Conservation (phyloP, 1,139 yeast species). For the Lodderomyces pseudojiufengensis region DNA sequence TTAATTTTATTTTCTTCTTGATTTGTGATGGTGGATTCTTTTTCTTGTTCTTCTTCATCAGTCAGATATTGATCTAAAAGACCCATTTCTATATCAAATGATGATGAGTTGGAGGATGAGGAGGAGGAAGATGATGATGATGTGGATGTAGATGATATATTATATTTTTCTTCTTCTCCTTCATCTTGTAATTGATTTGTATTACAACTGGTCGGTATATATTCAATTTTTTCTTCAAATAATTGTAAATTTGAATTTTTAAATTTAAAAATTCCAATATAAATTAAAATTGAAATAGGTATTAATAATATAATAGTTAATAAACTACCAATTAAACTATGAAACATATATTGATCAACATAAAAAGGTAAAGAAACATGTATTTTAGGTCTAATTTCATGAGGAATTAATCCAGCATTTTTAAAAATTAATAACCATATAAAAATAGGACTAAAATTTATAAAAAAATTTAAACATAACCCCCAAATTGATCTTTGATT, state of each 20-base stretch:
- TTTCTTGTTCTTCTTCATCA: slow-evolving; percentile 2
- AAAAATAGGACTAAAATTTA: slow-evolving; percentile 52
- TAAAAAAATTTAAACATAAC: slow-evolving; percentile 40
- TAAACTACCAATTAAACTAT: slow-evolving; percentile 15
- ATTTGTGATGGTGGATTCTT: slow-evolving; percentile 4
- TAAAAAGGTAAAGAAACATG: slow-evolving; percentile 45
- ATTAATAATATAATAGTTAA: slow-evolving; percentile 15
- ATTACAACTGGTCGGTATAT: background rate
- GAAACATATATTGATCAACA: slow-evolving; percentile 37
- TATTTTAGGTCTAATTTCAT: slow-evolving; percentile 51
- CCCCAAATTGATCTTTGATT: slow-evolving; percentile 37
- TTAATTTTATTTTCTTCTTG: background rate
- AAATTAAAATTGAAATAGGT: slow-evolving; percentile 15
- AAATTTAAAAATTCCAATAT: slow-evolving; percentile 8
- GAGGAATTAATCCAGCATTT: slow-evolving; percentile 59
- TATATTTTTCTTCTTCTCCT: slow-evolving; percentile 1
- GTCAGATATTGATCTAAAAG: slow-evolving; percentile 1
- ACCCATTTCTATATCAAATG: slow-evolving; percentile 10
- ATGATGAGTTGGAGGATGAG: background rate
- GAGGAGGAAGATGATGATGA: background rate
- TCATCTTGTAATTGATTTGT: background rate
- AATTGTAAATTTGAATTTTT: background rate
- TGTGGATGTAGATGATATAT: background rate
- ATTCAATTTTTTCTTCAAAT: background rate
- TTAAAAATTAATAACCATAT: slow-evolving; percentile 59